These are phyloP conservation scores for Suillus brevipes DNA, from an alignment of 768 basidiomycete genomes.

Conservation along the genomic window DNA sequence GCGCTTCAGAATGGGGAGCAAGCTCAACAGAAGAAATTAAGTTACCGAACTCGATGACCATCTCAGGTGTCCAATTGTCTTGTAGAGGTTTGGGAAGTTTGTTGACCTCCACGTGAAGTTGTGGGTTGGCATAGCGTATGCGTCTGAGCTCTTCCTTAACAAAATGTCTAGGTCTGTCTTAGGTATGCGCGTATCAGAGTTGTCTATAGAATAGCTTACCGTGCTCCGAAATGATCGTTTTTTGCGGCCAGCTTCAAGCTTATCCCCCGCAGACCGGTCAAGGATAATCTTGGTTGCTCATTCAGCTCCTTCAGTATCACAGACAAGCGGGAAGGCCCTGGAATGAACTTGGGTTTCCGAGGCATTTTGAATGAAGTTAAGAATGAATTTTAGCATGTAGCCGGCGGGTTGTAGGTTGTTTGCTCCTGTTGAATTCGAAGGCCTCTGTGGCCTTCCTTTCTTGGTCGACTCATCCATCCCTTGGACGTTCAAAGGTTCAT, in stretches of 20 bases:
- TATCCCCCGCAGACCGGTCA: slow-evolving; percentile 50
- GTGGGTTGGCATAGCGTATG: slow-evolving; percentile 76
- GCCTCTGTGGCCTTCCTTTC: slow-evolving; percentile 14
- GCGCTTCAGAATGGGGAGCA: neutral
- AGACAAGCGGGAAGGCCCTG: slow-evolving; percentile 58
- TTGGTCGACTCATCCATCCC: neutral
- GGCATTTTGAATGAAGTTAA: slow-evolving; percentile 1
- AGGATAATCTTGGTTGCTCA: slow-evolving; percentile 48
- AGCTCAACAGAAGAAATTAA: slow-evolving; percentile 14
- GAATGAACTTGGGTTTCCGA: slow-evolving; percentile 29
- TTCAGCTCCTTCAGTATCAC: slow-evolving; percentile 53
- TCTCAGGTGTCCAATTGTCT: slow-evolving; percentile 60
- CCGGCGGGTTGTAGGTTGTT: slow-evolving; percentile 15
- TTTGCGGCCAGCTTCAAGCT: slow-evolving; percentile 56
- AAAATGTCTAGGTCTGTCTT: slow-evolving; percentile 51
- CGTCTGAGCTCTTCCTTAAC: slow-evolving; percentile 76
- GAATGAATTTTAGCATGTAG: slow-evolving; percentile 6
- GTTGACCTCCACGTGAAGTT: slow-evolving; percentile 58
- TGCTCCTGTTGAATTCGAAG: slow-evolving; percentile 24
- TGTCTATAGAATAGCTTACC: slow-evolving; percentile 41
- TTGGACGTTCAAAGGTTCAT: neutral
- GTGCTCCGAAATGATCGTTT: slow-evolving; percentile 76
- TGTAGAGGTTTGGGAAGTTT: slow-evolving; percentile 51
- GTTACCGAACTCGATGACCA: slow-evolving; percentile 66
- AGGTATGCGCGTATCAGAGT: slow-evolving; percentile 23